Conservation (phyloP, 1,284 basidiomycete species). For the Moesziomyces globuligerus region DNA sequence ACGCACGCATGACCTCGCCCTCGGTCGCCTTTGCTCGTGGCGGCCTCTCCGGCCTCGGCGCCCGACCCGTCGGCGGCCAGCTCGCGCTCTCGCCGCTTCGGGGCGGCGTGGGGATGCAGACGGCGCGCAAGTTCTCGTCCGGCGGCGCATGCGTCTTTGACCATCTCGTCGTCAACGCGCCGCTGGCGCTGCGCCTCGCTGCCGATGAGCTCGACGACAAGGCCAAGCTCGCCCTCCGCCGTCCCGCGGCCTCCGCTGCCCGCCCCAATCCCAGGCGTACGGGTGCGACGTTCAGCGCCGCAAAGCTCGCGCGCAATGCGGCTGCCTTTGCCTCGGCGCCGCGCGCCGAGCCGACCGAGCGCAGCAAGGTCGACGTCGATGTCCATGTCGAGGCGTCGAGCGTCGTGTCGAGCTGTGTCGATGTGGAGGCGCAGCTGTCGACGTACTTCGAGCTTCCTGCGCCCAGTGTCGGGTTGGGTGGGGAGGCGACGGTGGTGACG, state of each 20-base stretch:
- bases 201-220: slow-evolving; percentile 40
- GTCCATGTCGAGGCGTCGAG: neutral
- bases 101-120: slow-evolving; percentile 32
- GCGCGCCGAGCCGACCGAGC: neutral
- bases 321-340: slow-evolving; percentile 1
- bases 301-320: slow-evolving; percentile 12
- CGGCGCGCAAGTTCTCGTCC: slow-evolving; percentile 29
- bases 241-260: neutral
- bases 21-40: slow-evolving; percentile 22
- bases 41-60: slow-evolving; percentile 14
- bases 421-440: neutral
- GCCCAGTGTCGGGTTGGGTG: neutral
- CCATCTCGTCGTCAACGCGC: slow-evolving; percentile 43
- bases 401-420: neutral
- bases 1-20: slow-evolving; percentile 6
- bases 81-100: slow-evolving; percentile 21
- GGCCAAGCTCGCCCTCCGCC: slow-evolving; percentile 10
- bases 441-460: slow-evolving; percentile 28
- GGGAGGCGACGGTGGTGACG: slow-evolving; percentile 2
- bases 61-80: slow-evolving; percentile 13
- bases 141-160: slow-evolving; percentile 41
- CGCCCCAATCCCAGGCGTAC: slow-evolving; percentile 8
- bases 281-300: slow-evolving; percentile 5
- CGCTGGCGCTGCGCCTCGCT: slow-evolving; percentile 34
- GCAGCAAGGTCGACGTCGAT: neutral